These are phyloP conservation scores for Apiosordaria backusii DNA, from an alignment of 495 filamentous ascomycete genomes.

Conservation along the genomic window DNA sequence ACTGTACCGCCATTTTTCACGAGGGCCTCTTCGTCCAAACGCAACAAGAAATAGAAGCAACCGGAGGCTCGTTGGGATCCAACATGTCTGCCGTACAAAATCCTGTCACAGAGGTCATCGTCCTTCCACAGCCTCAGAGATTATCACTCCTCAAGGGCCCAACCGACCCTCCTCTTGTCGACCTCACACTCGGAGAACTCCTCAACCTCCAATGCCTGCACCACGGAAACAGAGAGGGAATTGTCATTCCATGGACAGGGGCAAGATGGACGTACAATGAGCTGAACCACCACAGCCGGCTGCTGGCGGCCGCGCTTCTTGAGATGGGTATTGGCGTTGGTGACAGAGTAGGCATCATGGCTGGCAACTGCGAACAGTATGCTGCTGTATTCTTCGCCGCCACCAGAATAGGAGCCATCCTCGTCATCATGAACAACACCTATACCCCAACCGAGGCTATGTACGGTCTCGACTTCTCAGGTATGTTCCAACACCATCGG, in stretches of 20 bases:
- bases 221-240: conserved; percentile 56
- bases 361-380: conserved; percentile 69
- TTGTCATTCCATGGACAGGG: conserved; percentile 64
- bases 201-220: conserved; percentile 59
- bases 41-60: no score
- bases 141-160: conserved; percentile 58
- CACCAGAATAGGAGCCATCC: conserved; percentile 59
- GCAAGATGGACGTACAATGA: conserved; percentile 64
- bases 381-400: conserved; percentile 66
- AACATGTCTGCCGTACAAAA: conserved; percentile 21
- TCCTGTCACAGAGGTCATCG: conserved; percentile 18
- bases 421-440: conserved; percentile 70
- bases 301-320: conserved; percentile 56
- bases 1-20: no score
- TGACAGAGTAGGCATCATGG: conserved; percentile 66
- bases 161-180: conserved; percentile 55
- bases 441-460: conserved; percentile 62
- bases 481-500: conserved; percentile 35
- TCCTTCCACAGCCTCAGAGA: conserved; percentile 32
- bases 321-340: conserved; percentile 58
- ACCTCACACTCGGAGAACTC: conserved; percentile 60
- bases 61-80: background rate
- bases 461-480: conserved; percentile 61
- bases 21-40: no score
- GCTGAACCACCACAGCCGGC: conserved; percentile 57